phyloP scores from a whole-genome alignment of 805 yeast genomes.

The Metschnikowia reukaufii region DNA sequence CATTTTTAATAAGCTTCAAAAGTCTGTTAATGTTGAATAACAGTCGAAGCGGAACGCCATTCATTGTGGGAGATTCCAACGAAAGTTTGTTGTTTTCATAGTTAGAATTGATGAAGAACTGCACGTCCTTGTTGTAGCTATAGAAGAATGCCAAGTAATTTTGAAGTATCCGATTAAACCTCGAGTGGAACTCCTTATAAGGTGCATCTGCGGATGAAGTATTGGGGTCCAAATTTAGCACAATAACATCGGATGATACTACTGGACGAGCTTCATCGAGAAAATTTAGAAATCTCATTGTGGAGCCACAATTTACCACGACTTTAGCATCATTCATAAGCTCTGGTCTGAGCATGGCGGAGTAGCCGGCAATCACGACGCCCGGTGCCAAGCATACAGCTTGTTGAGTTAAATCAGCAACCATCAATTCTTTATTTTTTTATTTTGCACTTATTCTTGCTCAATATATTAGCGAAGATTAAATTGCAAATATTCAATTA shows the following conservation, averaged over 20 bases:
- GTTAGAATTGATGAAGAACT: conserved; percentile 29
- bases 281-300: conserved; percentile 29
- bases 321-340: conserved; percentile 31
- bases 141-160: conserved; percentile 40
- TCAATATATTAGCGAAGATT: neutral
- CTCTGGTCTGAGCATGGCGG: conserved; percentile 8
- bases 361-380: conserved; percentile 15
- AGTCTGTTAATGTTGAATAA: conserved; percentile 39
- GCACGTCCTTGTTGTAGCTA: conserved; percentile 30
- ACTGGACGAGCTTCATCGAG: conserved; percentile 23
- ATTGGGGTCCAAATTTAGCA: conserved; percentile 38
- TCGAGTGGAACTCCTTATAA: conserved; percentile 26
- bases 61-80: conserved; percentile 35
- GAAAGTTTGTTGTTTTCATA: conserved; percentile 20
- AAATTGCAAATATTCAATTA: neutral
- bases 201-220: conserved; percentile 22
- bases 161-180: conserved; percentile 36
- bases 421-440: neutral
- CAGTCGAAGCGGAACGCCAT: conserved; percentile 38
- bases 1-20: conserved; percentile 33
- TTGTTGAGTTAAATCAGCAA: conserved; percentile 1
- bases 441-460: neutral
- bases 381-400: conserved; percentile 17
- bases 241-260: conserved; percentile 37
- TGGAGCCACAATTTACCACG: conserved; percentile 39